Percentiles rank a stretch among this genome's conserved stretches.
These are phyloP conservation scores for Penicillium brasilianum DNA, from an alignment of 2,329 filamentous ascomycete genomes.

Conservation along the genomic window DNA sequence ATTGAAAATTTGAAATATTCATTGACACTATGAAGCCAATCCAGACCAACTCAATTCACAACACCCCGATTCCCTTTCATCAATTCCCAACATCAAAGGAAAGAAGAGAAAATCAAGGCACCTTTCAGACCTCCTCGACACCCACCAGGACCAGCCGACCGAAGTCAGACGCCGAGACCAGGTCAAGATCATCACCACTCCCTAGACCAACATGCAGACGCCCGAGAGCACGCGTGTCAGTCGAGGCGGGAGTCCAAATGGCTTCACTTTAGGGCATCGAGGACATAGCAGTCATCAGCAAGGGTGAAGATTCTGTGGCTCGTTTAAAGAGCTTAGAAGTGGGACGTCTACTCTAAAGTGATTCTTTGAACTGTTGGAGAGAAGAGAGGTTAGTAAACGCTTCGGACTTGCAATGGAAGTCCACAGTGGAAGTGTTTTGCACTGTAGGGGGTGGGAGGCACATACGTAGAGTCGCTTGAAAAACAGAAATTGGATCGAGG, in stretches of 20 bases:
- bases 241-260: conserved; percentile 59
- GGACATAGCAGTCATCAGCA: conserved; percentile 88
- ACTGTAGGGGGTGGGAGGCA: conserved; percentile 35
- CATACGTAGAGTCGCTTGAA: conserved; percentile 53
- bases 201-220: conserved; percentile 67
- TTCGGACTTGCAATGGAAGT: too few species aligned
- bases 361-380: conserved; percentile 68
- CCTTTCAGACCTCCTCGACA: conserved; percentile 91
- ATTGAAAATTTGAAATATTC: not conserved
- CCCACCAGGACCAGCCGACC: conserved; percentile 79
- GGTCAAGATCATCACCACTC: conserved; percentile 95
- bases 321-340: conserved; percentile 87
- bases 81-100: conserved; percentile 50
- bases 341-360: conserved; percentile 97
- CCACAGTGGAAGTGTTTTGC: conserved; percentile 15
- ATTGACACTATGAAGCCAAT: not conserved
- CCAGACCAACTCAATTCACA: not conserved
- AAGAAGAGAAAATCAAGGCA: conserved; percentile 45
- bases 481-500: conserved; percentile 37
- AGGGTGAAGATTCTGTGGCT: conserved; percentile 93
- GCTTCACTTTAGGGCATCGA: conserved; percentile 88
- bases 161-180: conserved; percentile 71
- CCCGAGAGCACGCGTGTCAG: conserved; percentile 36
- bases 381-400: conserved; percentile 31
- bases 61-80: not conserved